Evolutionary conservation across 73 alveolate genomes (phyloP).

Genomic region (Symbiodinium pilosum): DNA sequence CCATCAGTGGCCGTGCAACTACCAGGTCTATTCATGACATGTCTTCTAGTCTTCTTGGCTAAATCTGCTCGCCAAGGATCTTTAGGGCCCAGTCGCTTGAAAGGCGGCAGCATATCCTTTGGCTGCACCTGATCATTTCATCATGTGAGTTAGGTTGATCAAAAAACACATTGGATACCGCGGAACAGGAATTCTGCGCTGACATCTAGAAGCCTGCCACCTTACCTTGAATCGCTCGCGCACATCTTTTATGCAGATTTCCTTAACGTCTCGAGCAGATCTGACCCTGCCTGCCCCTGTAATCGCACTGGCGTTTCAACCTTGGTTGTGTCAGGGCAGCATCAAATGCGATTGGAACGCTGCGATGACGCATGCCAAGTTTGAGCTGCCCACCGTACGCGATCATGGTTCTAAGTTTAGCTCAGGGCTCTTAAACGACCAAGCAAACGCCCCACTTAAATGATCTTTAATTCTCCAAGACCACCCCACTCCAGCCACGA

Average conservation of each 20-base stretch:
- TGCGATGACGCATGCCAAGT: background rate
- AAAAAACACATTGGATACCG: too few species aligned
- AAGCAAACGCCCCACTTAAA: too few species aligned
- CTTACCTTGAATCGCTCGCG: background rate
- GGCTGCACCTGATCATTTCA: background rate
- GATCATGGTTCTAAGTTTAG: too few species aligned
- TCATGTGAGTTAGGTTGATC: too few species aligned
- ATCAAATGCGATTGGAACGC: background rate
- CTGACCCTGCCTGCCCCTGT: background rate
- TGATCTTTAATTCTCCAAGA: too few species aligned
- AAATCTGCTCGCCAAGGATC: background rate
- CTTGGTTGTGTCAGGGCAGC: background rate
- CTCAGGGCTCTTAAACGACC: too few species aligned
- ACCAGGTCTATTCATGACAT: too few species aligned
- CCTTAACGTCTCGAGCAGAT: background rate
- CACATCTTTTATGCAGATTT: too few species aligned
- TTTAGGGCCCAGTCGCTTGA: conserved; percentile 68
- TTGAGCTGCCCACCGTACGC: too few species aligned
- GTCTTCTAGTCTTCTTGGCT: background rate
- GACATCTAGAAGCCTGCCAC: background rate
- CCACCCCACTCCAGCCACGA: too few species aligned
- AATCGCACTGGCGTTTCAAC: background rate
- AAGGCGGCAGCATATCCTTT: conserved; percentile 40
- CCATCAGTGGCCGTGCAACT: too few species aligned
- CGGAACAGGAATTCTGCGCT: too few species aligned